phyloP scores from a whole-genome alignment of 331 rosid species.

The Stylosanthes scabra region DNA sequence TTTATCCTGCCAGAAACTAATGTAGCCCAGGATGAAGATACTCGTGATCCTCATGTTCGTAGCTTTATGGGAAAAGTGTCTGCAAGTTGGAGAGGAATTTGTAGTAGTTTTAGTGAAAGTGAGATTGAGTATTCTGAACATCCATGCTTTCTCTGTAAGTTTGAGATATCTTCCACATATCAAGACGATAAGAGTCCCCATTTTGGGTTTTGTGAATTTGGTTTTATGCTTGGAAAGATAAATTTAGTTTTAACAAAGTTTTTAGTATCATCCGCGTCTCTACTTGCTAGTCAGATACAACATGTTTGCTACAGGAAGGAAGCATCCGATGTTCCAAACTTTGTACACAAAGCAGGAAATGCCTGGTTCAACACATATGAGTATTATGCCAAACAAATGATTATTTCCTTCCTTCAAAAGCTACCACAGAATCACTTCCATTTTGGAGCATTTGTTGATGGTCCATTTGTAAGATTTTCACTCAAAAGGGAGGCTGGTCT shows the following conservation, averaged over 20 bases:
- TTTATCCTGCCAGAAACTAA: slow-evolving; percentile 56
- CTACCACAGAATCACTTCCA: slow-evolving; percentile 73
- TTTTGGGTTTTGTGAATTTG: slow-evolving; percentile 66
- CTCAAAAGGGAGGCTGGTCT: slow-evolving; percentile 50
- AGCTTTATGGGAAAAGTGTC: slow-evolving; percentile 61
- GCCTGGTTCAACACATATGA: slow-evolving; percentile 48
- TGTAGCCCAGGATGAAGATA: slow-evolving; percentile 43
- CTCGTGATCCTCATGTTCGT: slow-evolving; percentile 50
- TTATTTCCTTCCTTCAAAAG: slow-evolving; percentile 57
- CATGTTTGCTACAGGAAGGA: slow-evolving; percentile 49
- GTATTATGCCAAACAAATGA: slow-evolving; percentile 49
- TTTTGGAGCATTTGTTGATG: slow-evolving; percentile 75
- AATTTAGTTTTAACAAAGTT: slow-evolving; percentile 65
- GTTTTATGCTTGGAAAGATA: slow-evolving; percentile 77
- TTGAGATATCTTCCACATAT: slow-evolving; percentile 56
- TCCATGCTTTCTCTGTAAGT: slow-evolving; percentile 71
- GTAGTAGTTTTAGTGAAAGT: slow-evolving; percentile 51
- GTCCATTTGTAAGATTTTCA: slow-evolving; percentile 64
- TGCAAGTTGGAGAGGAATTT: slow-evolving; percentile 64
- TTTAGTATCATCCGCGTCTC: slow-evolving; percentile 62
- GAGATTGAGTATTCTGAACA: slow-evolving; percentile 66
- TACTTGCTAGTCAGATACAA: slow-evolving; percentile 68
- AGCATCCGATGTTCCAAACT: slow-evolving; percentile 37
- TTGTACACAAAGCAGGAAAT: slow-evolving; percentile 43
- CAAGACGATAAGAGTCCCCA: slow-evolving; percentile 48